Conservation (phyloP, 2,329 filamentous ascomycete genomes). For the Seiridium unicorne region DNA sequence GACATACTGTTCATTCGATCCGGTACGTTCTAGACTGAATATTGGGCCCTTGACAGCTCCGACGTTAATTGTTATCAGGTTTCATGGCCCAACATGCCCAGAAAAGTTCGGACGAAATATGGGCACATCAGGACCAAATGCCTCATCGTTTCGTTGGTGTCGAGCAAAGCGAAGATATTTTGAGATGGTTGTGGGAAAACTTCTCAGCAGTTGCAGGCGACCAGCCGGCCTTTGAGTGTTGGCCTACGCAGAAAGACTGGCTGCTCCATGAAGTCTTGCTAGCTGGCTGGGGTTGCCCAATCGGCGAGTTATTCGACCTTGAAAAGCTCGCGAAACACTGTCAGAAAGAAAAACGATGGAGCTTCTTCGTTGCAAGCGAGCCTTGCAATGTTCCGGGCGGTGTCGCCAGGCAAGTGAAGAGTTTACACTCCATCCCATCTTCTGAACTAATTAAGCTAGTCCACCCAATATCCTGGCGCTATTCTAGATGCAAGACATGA, state of each 20-base stretch:
- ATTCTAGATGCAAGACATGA: conserved; percentile 20
- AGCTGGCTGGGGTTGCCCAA: conserved; percentile 47
- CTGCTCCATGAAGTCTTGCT: conserved; percentile 44
- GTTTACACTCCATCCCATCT: background rate
- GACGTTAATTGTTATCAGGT: conserved; percentile 24
- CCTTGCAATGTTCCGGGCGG: conserved; percentile 41
- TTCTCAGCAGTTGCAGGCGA: conserved; percentile 43
- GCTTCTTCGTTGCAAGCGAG: conserved; percentile 47
- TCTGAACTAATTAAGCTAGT: conserved; percentile 13
- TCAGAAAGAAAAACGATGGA: conserved; percentile 33
- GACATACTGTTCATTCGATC: conserved; percentile 50
- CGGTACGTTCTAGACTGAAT: conserved; percentile 13
- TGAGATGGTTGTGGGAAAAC: conserved; percentile 39
- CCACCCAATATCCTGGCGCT: conserved; percentile 36
- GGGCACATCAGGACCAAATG: conserved; percentile 29
- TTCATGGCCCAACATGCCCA: conserved; percentile 39
- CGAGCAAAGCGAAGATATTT: conserved; percentile 41
- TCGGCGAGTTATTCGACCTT: conserved; percentile 49
- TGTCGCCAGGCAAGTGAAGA: conserved; percentile 25
- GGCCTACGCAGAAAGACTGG: conserved; percentile 25
- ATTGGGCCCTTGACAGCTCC: background rate
- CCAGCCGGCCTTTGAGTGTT: conserved; percentile 39
- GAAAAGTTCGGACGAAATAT: conserved; percentile 35
- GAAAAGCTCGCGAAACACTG: conserved; percentile 42
- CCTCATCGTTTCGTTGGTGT: conserved; percentile 47